These are phyloP conservation scores for Thalassiosira hispida DNA, from an alignment of 352 stramenopile species.

Conservation along the genomic window DNA sequence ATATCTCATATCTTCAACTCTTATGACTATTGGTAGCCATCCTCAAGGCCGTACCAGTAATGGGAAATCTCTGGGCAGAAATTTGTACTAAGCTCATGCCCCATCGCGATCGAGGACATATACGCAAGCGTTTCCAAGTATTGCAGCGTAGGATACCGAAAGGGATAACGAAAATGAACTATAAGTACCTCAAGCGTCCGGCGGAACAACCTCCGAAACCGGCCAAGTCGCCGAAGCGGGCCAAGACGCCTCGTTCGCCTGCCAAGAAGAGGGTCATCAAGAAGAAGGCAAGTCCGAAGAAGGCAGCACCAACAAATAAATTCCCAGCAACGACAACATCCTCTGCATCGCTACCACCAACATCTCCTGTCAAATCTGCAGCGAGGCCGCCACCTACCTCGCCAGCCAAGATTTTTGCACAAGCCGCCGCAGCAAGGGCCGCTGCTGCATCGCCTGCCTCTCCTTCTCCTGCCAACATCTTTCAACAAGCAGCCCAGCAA, in stretches of 20 bases:
- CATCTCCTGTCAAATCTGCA: background rate
- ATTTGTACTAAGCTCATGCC: constrained; percentile 72
- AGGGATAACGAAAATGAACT: constrained; percentile 48
- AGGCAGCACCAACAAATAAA: constrained; percentile 6
- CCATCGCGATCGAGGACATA: constrained; percentile 78
- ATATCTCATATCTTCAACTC: too few relatives aligned
- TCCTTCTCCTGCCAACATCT: background rate
- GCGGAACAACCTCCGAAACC: constrained; percentile 2
- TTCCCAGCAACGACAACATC: background rate
- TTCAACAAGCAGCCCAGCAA: constrained; percentile 17
- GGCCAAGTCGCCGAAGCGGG: constrained; percentile 21
- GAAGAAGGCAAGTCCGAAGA: constrained; percentile 22
- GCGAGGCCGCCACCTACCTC: background rate
- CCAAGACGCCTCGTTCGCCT: constrained; percentile 5
- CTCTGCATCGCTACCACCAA: background rate
- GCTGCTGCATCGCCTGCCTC: background rate
- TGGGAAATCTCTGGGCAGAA: constrained; percentile 81
- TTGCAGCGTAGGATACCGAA: constrained; percentile 75
- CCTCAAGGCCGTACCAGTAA: constrained; percentile 75
- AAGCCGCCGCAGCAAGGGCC: background rate
- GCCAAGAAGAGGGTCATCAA: constrained; percentile 23
- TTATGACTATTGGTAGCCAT: too few relatives aligned
- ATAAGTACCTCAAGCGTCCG: constrained; percentile 26
- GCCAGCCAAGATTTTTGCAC: background rate
- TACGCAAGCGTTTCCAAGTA: constrained; percentile 84